Conservation (phyloP, 805 yeast species). For the Candida silvicultrix region DNA sequence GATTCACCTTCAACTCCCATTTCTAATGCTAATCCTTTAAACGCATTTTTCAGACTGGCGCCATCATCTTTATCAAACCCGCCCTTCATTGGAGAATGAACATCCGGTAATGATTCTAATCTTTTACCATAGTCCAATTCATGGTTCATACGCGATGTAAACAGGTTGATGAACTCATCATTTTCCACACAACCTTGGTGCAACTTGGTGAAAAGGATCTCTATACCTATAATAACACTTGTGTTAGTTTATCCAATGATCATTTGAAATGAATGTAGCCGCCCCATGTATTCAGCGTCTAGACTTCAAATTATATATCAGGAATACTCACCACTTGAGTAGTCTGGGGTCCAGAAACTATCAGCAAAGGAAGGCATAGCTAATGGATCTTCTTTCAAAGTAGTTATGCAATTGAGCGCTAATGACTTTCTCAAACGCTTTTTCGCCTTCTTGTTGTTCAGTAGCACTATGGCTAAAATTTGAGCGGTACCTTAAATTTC, state of each 20-base stretch:
- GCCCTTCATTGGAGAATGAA: slow-evolving; percentile 29
- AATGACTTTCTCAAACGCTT: too few relatives aligned
- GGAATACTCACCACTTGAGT: slow-evolving; percentile 36
- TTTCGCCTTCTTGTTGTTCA: not conserved
- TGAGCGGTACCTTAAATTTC: not conserved
- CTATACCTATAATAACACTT: slow-evolving; percentile 30
- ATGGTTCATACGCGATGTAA: slow-evolving; percentile 64
- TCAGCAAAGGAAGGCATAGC: slow-evolving; percentile 57
- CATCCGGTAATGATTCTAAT: slow-evolving; percentile 34
- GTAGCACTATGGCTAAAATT: not conserved
- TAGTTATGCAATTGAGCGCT: not conserved
- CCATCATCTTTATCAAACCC: slow-evolving; percentile 55
- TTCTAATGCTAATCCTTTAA: slow-evolving; percentile 46
- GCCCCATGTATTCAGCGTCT: too few relatives aligned
- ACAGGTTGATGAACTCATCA: slow-evolving; percentile 58
- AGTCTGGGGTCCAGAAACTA: slow-evolving; percentile 72
- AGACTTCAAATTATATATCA: too few relatives aligned
- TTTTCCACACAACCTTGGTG: slow-evolving; percentile 65
- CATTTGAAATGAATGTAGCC: not conserved
- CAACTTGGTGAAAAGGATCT: slow-evolving; percentile 44
- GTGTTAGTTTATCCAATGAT: not conserved
- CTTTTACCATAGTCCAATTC: slow-evolving; percentile 61
- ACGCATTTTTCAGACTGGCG: slow-evolving; percentile 58
- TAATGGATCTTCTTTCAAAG: not conserved
- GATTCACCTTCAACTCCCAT: slow-evolving; percentile 52